phyloP scores from a whole-genome alignment of 2,329 filamentous ascomycete species.

The Gaeumannomyces sp. region DNA sequence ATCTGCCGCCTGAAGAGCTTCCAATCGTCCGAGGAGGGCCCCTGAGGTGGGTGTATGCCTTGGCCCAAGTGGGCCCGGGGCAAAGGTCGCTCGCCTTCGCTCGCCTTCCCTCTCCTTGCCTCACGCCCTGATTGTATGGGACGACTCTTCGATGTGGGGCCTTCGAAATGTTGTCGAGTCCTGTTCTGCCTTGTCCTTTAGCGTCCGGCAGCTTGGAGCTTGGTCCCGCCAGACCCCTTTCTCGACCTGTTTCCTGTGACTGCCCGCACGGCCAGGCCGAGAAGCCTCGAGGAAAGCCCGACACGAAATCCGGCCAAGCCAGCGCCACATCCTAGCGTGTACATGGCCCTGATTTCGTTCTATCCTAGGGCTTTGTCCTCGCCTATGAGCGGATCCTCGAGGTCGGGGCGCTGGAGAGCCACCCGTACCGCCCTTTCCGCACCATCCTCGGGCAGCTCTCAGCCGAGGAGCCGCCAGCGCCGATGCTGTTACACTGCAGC shows the following conservation, averaged over 20 bases:
- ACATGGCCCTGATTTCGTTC: neutral
- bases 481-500: slow-evolving; percentile 65
- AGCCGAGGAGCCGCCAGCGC: slow-evolving; percentile 28
- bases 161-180: too few relatives aligned
- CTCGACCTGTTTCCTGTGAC: neutral
- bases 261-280: too few relatives aligned
- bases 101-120: neutral
- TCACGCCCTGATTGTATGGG: neutral
- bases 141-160: neutral
- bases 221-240: too few relatives aligned
- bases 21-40: neutral
- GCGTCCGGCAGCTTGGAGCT: too few relatives aligned
- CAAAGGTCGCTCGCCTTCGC: too few relatives aligned
- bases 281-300: too few relatives aligned
- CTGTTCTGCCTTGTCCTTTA: too few relatives aligned
- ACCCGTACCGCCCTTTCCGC: slow-evolving; percentile 49
- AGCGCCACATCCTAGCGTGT: too few relatives aligned
- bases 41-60: neutral
- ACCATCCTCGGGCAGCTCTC: slow-evolving; percentile 51
- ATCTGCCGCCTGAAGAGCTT: neutral
- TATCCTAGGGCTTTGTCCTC: slow-evolving; percentile 48
- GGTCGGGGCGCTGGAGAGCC: slow-evolving; percentile 35
- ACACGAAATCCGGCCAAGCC: too few relatives aligned
- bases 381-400: slow-evolving; percentile 58
- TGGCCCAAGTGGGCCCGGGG: neutral